Evolutionary conservation across 208 protist species (phyloP), one percentile per base, ranked within the genome.

Genomic region (Naegleria gruberi): DNA sequence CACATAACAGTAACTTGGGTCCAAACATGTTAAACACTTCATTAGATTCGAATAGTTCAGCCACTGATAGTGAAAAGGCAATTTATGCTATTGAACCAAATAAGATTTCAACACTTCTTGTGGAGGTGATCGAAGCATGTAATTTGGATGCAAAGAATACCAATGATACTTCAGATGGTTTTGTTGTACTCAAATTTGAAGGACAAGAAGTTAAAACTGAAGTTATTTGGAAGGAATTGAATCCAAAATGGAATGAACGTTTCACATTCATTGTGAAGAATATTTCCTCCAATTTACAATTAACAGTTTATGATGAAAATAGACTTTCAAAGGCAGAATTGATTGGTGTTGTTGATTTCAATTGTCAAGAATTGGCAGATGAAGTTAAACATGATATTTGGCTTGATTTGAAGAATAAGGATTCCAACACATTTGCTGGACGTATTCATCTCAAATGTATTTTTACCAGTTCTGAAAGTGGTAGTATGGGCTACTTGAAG

Each of bases 221-320:
- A 5, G 77, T 83, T 23, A 43, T 83, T 44, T 44, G 40, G 40
- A 83, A 83, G 26, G 40, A 41, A 19, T 83, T 83, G 26, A 44
- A 83, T 83, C 77, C 77, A 40, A 44, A 83, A 44, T 83, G 77
- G 77, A 83, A 83, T 83, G 77, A 40, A 44, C 12, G 77, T 6
- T 83, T 83, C 37, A 41, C 40, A 83, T 83, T 83, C 44, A 44
- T 44, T 37, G 55, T 77, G 17, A 77, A 77, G 34, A 77, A 77
- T 37, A 37, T 77, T 15, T 37, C 17, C 0, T 37, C 26, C 1
- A 37, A 37, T 37, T n/a, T 77, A 37, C 17, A 77, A 37, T 7
- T 77, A 4, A 37, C 65, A 37, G 65, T 77, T 6, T 77, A 37
- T 77, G 65, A 77, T 77, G 65, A 77, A 77, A 77, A 77, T 77